These are phyloP conservation scores for Stephanodiscus minutulus DNA, from an alignment of 108 stramenopile genomes.

Conservation along the genomic window DNA sequence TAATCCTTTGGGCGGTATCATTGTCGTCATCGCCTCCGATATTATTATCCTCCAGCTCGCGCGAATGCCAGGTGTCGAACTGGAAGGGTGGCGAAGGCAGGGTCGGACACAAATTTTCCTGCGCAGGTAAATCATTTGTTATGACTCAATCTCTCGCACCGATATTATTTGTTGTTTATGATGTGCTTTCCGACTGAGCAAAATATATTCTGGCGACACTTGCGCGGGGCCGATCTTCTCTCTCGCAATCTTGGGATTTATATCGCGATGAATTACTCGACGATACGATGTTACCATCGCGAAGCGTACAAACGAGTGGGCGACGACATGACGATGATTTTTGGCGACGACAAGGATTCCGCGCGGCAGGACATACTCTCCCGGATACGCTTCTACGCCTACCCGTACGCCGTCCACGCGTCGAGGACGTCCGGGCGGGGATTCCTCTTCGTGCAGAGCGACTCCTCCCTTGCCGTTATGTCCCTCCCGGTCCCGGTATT, in stretches of 20 bases:
- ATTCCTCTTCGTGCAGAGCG: constrained; percentile 81
- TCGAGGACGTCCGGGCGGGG: constrained; percentile 54
- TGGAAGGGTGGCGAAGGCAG: constrained; percentile 67
- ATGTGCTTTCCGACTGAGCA: too few species aligned
- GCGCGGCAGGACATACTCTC: constrained; percentile 71
- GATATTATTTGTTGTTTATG: too few species aligned
- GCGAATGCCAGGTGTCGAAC: constrained; percentile 73
- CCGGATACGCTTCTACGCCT: constrained; percentile 79
- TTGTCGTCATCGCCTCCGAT: neutral
- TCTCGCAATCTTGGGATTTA: too few species aligned
- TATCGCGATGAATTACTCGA: too few species aligned
- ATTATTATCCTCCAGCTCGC: constrained; percentile 22
- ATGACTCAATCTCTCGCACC: neutral
- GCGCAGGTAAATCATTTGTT: constrained; percentile 42
- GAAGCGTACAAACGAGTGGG: constrained; percentile 64
- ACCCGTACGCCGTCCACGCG: constrained; percentile 75
- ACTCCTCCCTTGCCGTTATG: constrained; percentile 65
- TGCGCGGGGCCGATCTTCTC: too few species aligned
- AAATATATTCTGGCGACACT: too few species aligned
- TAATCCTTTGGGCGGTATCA: too few species aligned
- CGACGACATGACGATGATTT: constrained; percentile 49
- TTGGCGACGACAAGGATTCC: constrained; percentile 47
- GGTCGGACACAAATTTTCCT: constrained; percentile 67
- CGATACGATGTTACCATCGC: neutral
- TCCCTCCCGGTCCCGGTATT: constrained; percentile 56